A percentile compares a stretch with the other conserved stretches of the same genome.
These are phyloP conservation scores for Penicillium sp. DNA, from an alignment of 2,329 filamentous ascomycete species.

Conservation along the genomic window DNA sequence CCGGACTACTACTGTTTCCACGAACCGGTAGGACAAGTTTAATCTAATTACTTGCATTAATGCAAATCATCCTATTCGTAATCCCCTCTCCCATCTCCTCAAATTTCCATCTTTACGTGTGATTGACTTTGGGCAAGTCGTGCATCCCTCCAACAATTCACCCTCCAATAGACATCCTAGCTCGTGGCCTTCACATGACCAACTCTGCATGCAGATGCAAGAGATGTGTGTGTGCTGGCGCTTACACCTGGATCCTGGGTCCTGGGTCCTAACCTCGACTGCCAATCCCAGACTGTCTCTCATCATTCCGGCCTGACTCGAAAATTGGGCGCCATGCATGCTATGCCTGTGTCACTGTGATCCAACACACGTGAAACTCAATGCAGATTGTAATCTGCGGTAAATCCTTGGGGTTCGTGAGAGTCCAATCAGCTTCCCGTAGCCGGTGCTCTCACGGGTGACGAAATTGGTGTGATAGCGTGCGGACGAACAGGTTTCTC, in stretches of 20 bases:
- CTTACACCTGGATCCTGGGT: constrained; percentile 1
- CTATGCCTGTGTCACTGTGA: constrained; percentile 1
- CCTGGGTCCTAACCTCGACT: constrained; percentile 3
- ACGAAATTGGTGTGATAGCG: background rate
- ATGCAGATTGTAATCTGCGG: background rate
- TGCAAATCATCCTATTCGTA: constrained; percentile 4
- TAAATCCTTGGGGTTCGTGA: background rate
- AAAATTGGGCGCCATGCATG: constrained; percentile 7
- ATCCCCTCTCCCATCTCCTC: background rate
- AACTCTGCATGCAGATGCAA: constrained; percentile 37
- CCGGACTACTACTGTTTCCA: too few relatives aligned
- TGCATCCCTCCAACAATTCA: background rate
- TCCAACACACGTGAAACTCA: background rate
- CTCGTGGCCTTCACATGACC: constrained; percentile 33
- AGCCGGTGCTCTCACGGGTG: background rate
- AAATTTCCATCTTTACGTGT: background rate
- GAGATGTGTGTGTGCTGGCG: constrained; percentile 27
- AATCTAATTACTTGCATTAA: background rate
- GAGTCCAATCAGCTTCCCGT: background rate
- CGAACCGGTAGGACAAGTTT: constrained; percentile 8
- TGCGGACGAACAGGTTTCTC: background rate
- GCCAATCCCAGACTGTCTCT: constrained; percentile 2
- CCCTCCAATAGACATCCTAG: constrained; percentile 2
- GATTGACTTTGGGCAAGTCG: background rate
- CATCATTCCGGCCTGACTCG: constrained; percentile 13